Evolutionary conservation across 768 basidiomycete species (phyloP), one percentile per base, ranked within the genome.

Genomic region (Mrakia gelida): DNA sequence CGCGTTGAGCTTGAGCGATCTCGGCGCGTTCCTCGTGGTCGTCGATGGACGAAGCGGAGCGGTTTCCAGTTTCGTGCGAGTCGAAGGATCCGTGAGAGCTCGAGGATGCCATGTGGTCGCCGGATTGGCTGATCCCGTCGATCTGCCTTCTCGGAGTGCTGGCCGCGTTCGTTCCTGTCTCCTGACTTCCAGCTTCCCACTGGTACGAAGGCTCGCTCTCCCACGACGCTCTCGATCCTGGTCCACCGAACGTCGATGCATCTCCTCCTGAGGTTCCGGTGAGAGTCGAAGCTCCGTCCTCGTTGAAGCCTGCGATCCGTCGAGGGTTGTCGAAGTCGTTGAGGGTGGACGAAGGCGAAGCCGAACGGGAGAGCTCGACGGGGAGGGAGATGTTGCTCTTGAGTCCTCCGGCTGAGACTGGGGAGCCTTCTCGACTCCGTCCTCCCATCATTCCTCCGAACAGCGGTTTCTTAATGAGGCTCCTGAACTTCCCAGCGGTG

Each of bases 141-240:
- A 71, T 4, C 1, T 41, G 43, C 21, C 71, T 26, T 7, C 45
- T 26, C 7, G 71, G 71, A 9, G 30, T 45, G 71, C 45, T 52
- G 15, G 62, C 62, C 0, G 18, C 71, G 49, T n/a, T 54, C 10
- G 38, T n/a, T 26, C 26, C 71, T 7, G 71, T n/a, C 16, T 45
- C 71, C 43, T 71, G 71, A 28, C 45, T 49, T 23, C 43, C 43
- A 23, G 21, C 43, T 3, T 45, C 45, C 82, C 82, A 82, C 18
- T 79, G 78, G 73, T 82, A 82, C 13, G 80, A 81, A 28, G 81
- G 80, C 52, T 81, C 81, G 56, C 80, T 81, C 73, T 82, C 81
- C 82, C 82, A 82, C 52, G 80, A 81, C 1, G 82, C 82, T 54
- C 82, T 67, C 8, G 79, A 79, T 7, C 63, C 74, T 28, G 75